Conservation (phyloP, 768 basidiomycete species). For the Hebeloma cylindrosporum region DNA sequence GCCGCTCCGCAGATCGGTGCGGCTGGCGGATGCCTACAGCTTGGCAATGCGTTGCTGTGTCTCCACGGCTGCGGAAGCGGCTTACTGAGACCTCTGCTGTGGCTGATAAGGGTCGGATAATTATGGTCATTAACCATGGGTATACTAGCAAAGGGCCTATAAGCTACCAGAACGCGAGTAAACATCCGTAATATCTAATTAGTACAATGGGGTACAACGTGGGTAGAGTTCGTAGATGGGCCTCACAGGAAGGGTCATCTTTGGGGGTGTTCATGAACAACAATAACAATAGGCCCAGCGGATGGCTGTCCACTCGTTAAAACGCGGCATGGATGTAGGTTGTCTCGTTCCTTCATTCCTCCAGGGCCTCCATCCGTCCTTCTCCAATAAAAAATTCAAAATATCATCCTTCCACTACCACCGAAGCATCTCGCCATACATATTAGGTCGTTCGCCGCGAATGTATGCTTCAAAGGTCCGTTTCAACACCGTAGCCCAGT, state of each 20-base stretch:
- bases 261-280: background rate
- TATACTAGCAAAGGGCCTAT: slow-evolving; percentile 18
- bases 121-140: slow-evolving; percentile 17
- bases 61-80: background rate
- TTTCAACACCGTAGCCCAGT: slow-evolving; percentile 94
- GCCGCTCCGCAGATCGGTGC: no score
- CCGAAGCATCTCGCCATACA: slow-evolving; percentile 85
- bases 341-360: no score
- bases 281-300: no score
- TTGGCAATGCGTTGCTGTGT: background rate
- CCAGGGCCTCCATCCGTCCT: no score
- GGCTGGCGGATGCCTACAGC: no score
- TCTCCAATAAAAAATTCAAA: background rate
- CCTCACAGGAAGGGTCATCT: slow-evolving; percentile 5
- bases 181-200: slow-evolving; percentile 22
- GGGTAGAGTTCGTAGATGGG: slow-evolving; percentile 6
- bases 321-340: no score
- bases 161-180: slow-evolving; percentile 14
- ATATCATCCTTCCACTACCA: no score
- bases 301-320: no score
- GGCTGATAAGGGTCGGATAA: no score
- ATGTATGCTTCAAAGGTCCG: slow-evolving; percentile 93
- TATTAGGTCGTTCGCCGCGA: slow-evolving; percentile 88
- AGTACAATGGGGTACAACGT: slow-evolving; percentile 16
- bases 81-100: no score